Evolutionary conservation across 371 early-diverging fungal genomes (phyloP), one percentile per base, ranked within the genome.

Genomic region (Apophysomyces ossiformis): DNA sequence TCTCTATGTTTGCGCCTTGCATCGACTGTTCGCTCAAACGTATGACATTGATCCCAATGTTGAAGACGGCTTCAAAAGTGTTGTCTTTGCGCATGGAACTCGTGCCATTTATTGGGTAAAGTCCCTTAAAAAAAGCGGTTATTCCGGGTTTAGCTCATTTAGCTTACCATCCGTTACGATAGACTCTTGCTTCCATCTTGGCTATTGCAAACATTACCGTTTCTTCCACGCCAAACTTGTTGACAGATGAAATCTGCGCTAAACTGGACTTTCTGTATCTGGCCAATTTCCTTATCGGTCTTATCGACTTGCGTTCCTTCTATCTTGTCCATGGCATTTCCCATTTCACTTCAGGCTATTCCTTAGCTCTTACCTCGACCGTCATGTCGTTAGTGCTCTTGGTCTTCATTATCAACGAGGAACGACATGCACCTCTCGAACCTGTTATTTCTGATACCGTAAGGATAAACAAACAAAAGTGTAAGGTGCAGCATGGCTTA

Each of bases 371-470:
- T 32, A 46, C 37, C 26, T 61, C 64, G 4, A 36, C 39, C 21
- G 39, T 44, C 8, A 45, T 58, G 37, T 57, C 61, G 0, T 37
- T 64, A 44, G 13, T 60, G 15, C 16, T 69, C 9, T 61, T 60
- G 18, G 16, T 69, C 13, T 54, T 69, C 18, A 37, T 62, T 15
- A 47, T 61, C 18, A 65, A 57, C 47, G 83, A 83, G 60, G 62
- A 67, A 18, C 72, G 77, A 13, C 58, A 63, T 57, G 67, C 74
- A 18, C 77, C 82, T 26, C 6, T 41, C 3, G 62, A 65, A 21
- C 72, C 78, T 1, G 58, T 81, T 7, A 60, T 76, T 46, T 59
- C 81, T 9, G 75, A 81, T 57, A 57, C 68, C 2, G 78, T 74
- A 74, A 60, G n/a, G 8, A 7, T 5, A 15, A 13, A 57, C 36